Evolutionary conservation across 768 basidiomycete species (phyloP), one percentile per base, ranked within the genome.

Genomic region (Boletus subcaerulescens): DNA sequence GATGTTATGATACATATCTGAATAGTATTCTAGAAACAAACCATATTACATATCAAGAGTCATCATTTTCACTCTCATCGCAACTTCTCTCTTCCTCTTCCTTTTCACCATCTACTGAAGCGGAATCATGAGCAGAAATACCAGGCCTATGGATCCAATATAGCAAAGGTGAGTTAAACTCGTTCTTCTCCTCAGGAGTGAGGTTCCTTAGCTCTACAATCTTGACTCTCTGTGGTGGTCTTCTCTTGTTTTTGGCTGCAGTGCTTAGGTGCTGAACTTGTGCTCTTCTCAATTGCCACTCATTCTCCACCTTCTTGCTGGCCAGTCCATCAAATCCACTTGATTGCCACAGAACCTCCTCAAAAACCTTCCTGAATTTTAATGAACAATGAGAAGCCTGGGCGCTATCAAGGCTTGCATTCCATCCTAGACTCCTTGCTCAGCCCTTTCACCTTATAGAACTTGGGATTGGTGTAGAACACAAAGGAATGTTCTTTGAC

Each of bases 311-410:
- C n/a, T 43, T 44, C 17, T 44, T 52, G 38, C 55, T 59, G 1
- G 31, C 47, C 5, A 45, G 13, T 14, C 29, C 40, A 39, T 56
- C 43, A 4, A 47, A 51, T 29, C 39, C 24, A 22, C 32, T n/a
- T 0, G 43, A 49, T 10, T n/a, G 4, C 41, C 47, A 52, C 1
- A 59, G 6, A 1, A 13, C 49, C 14, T 35, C 31, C 18, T 48
- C 26, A 45, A 59, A 56, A 1, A 59, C 40, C 26, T 50, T 48
- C 5, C 22, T 48, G 1, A 50, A 44, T 44, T 55, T 59, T 2
- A 59, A 14, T n/a, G 1, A 4, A 13, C 15, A 13, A 10, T 35
- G 33, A 3, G 14, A 35, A 5, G 10, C 24, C 8, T 5, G 26
- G n/a, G n/a, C 6, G 14, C n/a, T 6, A 9, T 17, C 15, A 0